Conservation (phyloP, 495 filamentous ascomycete species). For the Trypethelium eluteriae region DNA sequence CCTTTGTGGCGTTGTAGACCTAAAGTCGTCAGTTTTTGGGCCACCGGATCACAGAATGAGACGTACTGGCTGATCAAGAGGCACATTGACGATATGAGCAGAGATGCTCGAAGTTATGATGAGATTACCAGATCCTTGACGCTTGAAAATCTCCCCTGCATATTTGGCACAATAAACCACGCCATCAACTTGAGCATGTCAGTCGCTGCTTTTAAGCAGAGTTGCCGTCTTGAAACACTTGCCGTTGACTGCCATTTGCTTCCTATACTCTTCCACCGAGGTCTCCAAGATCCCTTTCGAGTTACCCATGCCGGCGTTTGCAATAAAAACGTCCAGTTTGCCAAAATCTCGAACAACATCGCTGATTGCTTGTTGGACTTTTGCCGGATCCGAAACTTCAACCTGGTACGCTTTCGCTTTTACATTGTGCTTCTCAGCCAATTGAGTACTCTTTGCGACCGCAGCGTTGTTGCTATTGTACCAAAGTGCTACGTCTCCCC, state of each 20-base stretch:
- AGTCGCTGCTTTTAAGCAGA: background rate
- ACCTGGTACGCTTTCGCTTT: slow-evolving; percentile 31
- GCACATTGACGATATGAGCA: slow-evolving; percentile 34
- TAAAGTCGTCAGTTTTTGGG: background rate
- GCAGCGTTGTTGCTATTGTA: slow-evolving; percentile 32
- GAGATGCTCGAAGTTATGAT: slow-evolving; percentile 35
- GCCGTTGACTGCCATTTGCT: slow-evolving; percentile 30
- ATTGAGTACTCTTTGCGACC: slow-evolving; percentile 31
- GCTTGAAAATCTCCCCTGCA: slow-evolving; percentile 35
- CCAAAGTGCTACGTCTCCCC: slow-evolving; percentile 30
- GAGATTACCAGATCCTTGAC: slow-evolving; percentile 32
- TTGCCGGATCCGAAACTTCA: slow-evolving; percentile 36
- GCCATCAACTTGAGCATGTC: slow-evolving; percentile 23
- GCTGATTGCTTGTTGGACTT: slow-evolving; percentile 32
- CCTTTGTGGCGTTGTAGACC: slow-evolving; percentile 33
- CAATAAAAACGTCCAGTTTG: slow-evolving; percentile 45
- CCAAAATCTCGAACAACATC: slow-evolving; percentile 41
- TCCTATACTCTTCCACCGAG: slow-evolving; percentile 41
- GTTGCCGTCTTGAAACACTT: background rate
- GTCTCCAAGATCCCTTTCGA: slow-evolving; percentile 45
- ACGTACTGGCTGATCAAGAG: slow-evolving; percentile 30
- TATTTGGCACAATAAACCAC: slow-evolving; percentile 33
- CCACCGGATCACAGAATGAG: background rate
- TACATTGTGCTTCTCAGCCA: slow-evolving; percentile 34
- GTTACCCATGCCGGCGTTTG: slow-evolving; percentile 47